Conservation (phyloP, 805 yeast species). For the Pichia nanzhaoensis region DNA sequence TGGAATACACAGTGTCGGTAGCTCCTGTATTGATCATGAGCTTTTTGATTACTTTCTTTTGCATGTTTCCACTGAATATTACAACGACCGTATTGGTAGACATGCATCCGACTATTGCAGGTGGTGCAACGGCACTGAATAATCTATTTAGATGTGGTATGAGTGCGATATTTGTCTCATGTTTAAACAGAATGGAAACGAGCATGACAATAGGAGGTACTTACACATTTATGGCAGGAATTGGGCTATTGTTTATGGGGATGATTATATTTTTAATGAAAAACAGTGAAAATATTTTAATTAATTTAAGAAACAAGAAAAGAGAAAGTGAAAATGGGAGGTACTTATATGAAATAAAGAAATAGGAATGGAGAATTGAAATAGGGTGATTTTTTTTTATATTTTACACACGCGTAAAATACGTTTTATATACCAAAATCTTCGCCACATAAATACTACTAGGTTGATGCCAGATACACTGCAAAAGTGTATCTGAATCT, state of each 20-base stretch:
- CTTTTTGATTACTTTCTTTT: slow-evolving; percentile 50
- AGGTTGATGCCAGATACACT: no score
- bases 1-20: slow-evolving; percentile 40
- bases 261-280: slow-evolving; percentile 15
- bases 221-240: slow-evolving; percentile 61
- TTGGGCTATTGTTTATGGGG: slow-evolving; percentile 22
- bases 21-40: slow-evolving; percentile 54
- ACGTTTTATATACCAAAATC: no score
- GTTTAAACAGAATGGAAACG: slow-evolving; percentile 51
- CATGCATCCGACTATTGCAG: slow-evolving; percentile 59
- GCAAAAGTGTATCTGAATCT: no score
- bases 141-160: slow-evolving; percentile 69
- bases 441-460: no score
- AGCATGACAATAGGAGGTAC: slow-evolving; percentile 67
- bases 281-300: slow-evolving; percentile 17
- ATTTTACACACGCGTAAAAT: no score
- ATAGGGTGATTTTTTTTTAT: no score
- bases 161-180: slow-evolving; percentile 67
- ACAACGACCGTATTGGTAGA: slow-evolving; percentile 71
- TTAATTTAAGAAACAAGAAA: slow-evolving; percentile 1
- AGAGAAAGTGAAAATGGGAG: no score
- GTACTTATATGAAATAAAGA: no score
- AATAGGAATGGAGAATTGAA: no score
- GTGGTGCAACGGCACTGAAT: slow-evolving; percentile 67
- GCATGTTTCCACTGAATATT: slow-evolving; percentile 51